Percentiles rank a stretch among this genome's conserved stretches.
These are phyloP conservation scores for Ogataea siamensis DNA, from an alignment of 805 yeast species.

Conservation along the genomic window DNA sequence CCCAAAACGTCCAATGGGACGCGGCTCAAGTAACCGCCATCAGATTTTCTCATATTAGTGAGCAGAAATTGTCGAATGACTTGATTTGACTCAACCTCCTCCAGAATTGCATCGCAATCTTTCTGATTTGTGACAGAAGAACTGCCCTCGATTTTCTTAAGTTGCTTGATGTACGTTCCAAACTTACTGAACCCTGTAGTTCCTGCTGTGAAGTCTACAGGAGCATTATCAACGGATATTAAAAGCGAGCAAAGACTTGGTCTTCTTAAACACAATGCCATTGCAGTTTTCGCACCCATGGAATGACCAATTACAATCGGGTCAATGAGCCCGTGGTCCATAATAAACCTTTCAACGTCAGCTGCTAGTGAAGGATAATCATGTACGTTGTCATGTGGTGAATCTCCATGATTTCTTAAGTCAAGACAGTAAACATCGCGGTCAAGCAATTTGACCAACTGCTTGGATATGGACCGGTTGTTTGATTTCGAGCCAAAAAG, in stretches of 20 bases:
- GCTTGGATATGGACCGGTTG: conserved; percentile 74
- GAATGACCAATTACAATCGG: conserved; percentile 78
- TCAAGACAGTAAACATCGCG: conserved; percentile 71
- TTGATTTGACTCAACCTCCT: conserved; percentile 56
- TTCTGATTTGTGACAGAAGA: conserved; percentile 46
- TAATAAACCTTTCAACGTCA: conserved; percentile 76
- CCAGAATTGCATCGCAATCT: conserved; percentile 66
- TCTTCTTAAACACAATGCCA: conserved; percentile 74
- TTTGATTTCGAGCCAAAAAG: conserved; percentile 83
- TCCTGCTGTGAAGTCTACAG: conserved; percentile 58
- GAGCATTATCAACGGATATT: conserved; percentile 87
- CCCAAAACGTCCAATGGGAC: conserved; percentile 74
- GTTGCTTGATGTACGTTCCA: conserved; percentile 60
- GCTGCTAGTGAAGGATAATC: conserved; percentile 81
- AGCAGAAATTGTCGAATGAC: conserved; percentile 74
- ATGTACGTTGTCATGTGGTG: conserved; percentile 71
- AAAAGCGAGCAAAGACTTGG: conserved; percentile 62
- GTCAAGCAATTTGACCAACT: conserved; percentile 43
- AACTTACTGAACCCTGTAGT: conserved; percentile 46
- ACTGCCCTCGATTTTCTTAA: conserved; percentile 54
- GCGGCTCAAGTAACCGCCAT: conserved; percentile 43
- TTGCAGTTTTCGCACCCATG: conserved; percentile 93
- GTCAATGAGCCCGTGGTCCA: conserved; percentile 40
- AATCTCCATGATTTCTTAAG: conserved; percentile 88
- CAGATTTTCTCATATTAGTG: conserved; percentile 57